Evolutionary conservation across 805 yeast genomes (phyloP), one percentile per base, ranked within the genome.

Genomic region (Hanseniaspora valbyensis): DNA sequence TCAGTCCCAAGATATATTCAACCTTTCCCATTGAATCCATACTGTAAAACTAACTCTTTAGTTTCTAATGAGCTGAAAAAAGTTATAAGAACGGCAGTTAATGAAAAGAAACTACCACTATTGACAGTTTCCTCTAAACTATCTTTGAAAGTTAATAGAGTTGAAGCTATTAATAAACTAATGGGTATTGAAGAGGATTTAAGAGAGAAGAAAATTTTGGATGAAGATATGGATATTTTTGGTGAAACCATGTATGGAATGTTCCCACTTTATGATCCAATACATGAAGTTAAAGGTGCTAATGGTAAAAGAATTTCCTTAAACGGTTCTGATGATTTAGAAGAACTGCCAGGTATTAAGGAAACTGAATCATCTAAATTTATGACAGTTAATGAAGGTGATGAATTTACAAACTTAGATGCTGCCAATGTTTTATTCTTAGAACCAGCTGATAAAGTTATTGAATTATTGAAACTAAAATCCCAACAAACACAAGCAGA

Each of bases 351-450:
- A 30, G 79, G 84, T 46, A 95, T 95, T 29, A 75, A 78, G 56
- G 85, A 82, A 66, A 83, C 95, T 2, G 71, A 81, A 55, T 79
- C 78, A 55, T 86, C 94, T 56, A 73, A 90, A 56, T 89, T 89
- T 70, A 67, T 86, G 62, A 83, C 95, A 12, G 81, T 90, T 63
- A 90, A 95, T 9, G 98, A 90, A 68, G 80, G 88, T 25, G 95
- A 88, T 69, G 95, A 95, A 9, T 89, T 90, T 63, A 96, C 96
- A 6, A 95, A 96, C 4, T 74, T 88, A 5, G 97, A 92, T 62
- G 96, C 98, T 13, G 96, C 98, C 44, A 71, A 78, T 52, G 76
- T 83, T 36, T 77, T 86, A 55, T 88, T 75, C 39, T 72, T 90
- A 56, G 89, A 85, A 63, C 95, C 95, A n/a, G 96, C 97, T 26